Conservation (phyloP, 345 rosid genomes). For the Mangifera indica region DNA sequence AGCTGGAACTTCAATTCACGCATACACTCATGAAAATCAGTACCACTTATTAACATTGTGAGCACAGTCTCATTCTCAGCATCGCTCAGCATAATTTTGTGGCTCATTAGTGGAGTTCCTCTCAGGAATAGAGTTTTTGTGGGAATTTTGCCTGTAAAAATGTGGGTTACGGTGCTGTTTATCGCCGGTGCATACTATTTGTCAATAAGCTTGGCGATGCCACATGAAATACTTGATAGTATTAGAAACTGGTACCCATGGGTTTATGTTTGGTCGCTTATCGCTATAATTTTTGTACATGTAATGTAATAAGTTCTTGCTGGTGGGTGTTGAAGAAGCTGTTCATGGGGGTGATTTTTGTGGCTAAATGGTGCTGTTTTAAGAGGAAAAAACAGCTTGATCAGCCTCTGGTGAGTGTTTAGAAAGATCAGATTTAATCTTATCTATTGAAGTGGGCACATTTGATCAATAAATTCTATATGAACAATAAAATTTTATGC, state of each 20-base stretch:
- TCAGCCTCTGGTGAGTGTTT: too few species aligned
- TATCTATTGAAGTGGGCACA: too few species aligned
- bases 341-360: too few species aligned
- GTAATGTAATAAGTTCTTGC: too few species aligned
- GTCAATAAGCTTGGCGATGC: neutral
- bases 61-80: neutral
- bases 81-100: neutral
- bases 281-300: too few species aligned
- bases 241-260: too few species aligned
- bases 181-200: neutral
- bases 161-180: neutral
- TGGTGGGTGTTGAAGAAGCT: too few species aligned
- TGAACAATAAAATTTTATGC: too few species aligned
- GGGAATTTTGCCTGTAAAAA: neutral
- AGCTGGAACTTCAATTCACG: neutral
- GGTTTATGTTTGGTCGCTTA: neutral
- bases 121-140: neutral
- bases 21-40: neutral
- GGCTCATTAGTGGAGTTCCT: neutral
- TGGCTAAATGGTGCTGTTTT: too few species aligned
- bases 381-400: too few species aligned
- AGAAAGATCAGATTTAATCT: too few species aligned
- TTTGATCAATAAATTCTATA: too few species aligned
- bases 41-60: neutral
- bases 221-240: neutral